Evolutionary conservation across 257 asterid genomes (phyloP).

Genomic region (Fraxinus cuspidata): DNA sequence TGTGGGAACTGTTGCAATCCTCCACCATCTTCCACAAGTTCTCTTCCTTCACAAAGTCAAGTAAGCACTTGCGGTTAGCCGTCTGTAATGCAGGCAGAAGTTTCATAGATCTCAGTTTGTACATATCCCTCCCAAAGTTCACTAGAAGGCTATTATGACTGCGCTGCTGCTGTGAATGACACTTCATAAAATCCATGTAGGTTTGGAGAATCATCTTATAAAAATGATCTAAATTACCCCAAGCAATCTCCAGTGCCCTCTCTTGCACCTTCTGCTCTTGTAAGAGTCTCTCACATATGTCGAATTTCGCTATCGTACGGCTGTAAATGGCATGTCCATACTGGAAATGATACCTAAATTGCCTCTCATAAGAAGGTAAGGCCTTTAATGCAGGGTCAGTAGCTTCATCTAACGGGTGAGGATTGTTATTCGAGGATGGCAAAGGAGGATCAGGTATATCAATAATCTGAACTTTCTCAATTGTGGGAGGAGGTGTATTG

Average conservation of each 20-base stretch:
- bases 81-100: constrained; percentile 73
- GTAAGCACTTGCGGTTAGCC: constrained; percentile 64
- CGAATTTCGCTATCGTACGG: constrained; percentile 56
- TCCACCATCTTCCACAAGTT: constrained; percentile 74
- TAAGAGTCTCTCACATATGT: constrained; percentile 63
- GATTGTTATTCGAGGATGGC: constrained; percentile 55
- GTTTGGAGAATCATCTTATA: constrained; percentile 78
- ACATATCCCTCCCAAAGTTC: constrained; percentile 80
- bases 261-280: constrained; percentile 93
- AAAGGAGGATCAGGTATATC: constrained; percentile 65
- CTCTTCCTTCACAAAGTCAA: constrained; percentile 90
- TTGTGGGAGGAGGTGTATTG: constrained; percentile 55
- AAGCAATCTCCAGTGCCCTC: constrained; percentile 85
- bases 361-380: constrained; percentile 88
- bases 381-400: constrained; percentile 91
- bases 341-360: constrained; percentile 87
- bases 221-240: constrained; percentile 82
- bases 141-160: constrained; percentile 63
- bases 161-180: constrained; percentile 79
- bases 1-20: constrained; percentile 82
- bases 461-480: constrained; percentile 55
- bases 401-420: constrained; percentile 83
- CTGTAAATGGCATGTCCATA: constrained; percentile 70
- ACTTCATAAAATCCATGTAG: constrained; percentile 66
- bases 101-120: constrained; percentile 69